phyloP scores from a whole-genome alignment of 176 grass and related monocot genomes.

The Melocanna baccifera region DNA sequence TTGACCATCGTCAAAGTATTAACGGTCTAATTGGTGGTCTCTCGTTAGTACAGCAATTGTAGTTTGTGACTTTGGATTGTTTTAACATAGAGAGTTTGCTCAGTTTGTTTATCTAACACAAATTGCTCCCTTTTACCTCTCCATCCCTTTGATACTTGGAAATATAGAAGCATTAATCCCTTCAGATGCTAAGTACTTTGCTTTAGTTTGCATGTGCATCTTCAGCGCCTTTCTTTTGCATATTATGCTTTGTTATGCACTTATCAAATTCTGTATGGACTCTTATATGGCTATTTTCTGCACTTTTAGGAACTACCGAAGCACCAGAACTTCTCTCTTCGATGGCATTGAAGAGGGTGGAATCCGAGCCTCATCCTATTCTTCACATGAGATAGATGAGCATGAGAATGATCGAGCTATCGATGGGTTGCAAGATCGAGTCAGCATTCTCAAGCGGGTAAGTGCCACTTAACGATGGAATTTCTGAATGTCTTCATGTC shows the following conservation, averaged over 20 bases:
- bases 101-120: neutral
- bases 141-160: neutral
- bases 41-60: neutral
- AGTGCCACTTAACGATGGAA: conserved; percentile 10
- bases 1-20: neutral
- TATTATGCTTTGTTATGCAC: neutral
- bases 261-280: neutral
- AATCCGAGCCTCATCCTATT: conserved; percentile 60
- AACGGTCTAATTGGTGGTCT: neutral
- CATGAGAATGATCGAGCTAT: conserved; percentile 78
- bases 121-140: neutral
- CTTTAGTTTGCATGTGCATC: neutral
- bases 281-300: neutral
- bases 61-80: neutral
- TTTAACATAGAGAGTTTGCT: neutral
- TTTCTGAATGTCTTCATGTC: neutral
- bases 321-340: conserved; percentile 65
- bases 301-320: conserved; percentile 46
- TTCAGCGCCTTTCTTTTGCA: neutral
- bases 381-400: conserved; percentile 84
- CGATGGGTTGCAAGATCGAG: conserved; percentile 93
- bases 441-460: conserved; percentile 95
- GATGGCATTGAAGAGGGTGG: conserved; percentile 97
- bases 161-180: neutral
- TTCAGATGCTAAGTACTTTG: neutral